phyloP scores from a whole-genome alignment of 2,329 filamentous ascomycete genomes.

The Alternaria hordeiaustralica region DNA sequence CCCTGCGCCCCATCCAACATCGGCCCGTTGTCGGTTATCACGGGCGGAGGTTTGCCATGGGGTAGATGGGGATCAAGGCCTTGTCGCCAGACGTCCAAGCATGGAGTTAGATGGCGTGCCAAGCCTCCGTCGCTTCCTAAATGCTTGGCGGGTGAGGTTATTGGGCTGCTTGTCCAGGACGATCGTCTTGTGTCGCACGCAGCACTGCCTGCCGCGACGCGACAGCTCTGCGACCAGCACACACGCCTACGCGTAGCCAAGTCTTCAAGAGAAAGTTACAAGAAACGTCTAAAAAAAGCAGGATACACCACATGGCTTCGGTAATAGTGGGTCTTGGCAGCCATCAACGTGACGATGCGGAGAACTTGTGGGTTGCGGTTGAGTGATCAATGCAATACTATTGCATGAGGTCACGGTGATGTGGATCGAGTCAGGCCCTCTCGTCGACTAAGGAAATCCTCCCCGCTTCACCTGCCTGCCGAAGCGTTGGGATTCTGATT shows the following conservation, averaged over 20 bases:
- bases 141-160: not conserved
- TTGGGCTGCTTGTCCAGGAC: not conserved
- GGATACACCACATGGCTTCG: not conserved
- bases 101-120: not conserved
- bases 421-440: not conserved
- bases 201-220: not conserved
- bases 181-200: not conserved
- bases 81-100: not conserved
- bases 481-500: not conserved
- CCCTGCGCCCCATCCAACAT: not conserved
- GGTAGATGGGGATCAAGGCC: not conserved
- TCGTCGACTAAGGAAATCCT: not conserved
- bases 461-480: not conserved
- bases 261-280: not conserved
- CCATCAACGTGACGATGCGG: not conserved
- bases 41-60: not conserved
- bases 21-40: constrained; percentile 5
- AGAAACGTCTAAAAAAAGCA: not conserved
- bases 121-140: not conserved
- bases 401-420: not conserved
- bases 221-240: not conserved
- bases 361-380: not conserved
- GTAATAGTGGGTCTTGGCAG: not conserved
- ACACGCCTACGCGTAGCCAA: constrained; percentile 3
- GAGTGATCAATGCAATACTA: not conserved